Evolutionary conservation across 768 basidiomycete species (phyloP), one percentile per base, ranked within the genome.

Genomic region (Trichaptum fuscoviolaceum): DNA sequence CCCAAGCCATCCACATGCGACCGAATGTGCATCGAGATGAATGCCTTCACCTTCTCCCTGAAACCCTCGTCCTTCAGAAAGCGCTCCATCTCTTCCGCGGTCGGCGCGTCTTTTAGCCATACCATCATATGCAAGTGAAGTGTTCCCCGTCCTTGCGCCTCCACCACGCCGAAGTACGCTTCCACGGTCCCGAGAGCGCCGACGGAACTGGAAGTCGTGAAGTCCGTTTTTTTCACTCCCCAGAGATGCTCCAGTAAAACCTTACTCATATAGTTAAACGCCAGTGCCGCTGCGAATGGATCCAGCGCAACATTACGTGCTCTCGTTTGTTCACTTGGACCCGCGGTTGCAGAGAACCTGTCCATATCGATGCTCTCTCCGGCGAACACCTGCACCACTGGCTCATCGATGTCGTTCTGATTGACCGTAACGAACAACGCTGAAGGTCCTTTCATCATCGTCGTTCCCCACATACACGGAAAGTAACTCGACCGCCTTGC

Each of bases 371-470:
- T 83, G 0, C 80, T 69, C 30, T 74, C 75, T 0, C 84, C 82
- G 0, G 78, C 74, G 10, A 85, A 71, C 0, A 84, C 74, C 63
- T 84, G 82, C 0, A 77, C 80, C 25, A 83, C 75, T 0, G 82
- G 82, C 67, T 83, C 80, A 35, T 80, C 75, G 0, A 77, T 62
- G 66, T 83, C 80, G 0, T 69, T 64, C 0, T 78, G 80, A 66
- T 82, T 83, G 3, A 84, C 74, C 0, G 82, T 84, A 1, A 79
- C 67, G 83, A 83, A 84, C 0, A 83, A 26, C 0, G 63, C 68
- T 0, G 81, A 80, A 1, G 78, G 76, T 17, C 72, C 72, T 26
- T 68, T 69, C 0, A 68, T 24, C 0, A 79, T 25, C 1, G 70
- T 72, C 0, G 76, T 80, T 1, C 73, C 71, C 80, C 80, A 81